A percentile compares a stretch with the other conserved stretches of the same genome.
These are phyloP conservation scores for Terana coerulea DNA, from an alignment of 768 basidiomycete species.

Conservation along the genomic window DNA sequence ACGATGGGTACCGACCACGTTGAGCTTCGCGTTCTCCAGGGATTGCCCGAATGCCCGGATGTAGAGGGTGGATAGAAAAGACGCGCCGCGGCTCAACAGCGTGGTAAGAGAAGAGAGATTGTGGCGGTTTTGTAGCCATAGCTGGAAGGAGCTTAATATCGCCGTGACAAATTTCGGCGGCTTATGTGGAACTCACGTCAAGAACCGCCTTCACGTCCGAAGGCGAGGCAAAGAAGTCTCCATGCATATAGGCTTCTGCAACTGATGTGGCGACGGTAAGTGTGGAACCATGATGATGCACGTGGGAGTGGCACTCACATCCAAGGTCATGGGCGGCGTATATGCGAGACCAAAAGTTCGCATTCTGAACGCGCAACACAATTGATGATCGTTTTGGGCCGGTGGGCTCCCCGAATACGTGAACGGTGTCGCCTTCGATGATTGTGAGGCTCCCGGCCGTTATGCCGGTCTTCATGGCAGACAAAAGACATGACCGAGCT, in stretches of 20 bases:
- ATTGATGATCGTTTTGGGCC: background rate
- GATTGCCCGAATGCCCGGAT: slow-evolving; percentile 52
- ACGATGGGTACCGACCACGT: slow-evolving; percentile 42
- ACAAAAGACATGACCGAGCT: slow-evolving; percentile 1
- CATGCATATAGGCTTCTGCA: slow-evolving; percentile 27
- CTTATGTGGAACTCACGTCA: slow-evolving; percentile 12
- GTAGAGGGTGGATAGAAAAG: slow-evolving; percentile 11
- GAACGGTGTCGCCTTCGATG: background rate
- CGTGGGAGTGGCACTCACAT: background rate
- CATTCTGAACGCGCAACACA: slow-evolving; percentile 1
- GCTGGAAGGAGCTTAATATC: slow-evolving; percentile 7
- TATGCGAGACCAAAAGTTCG: slow-evolving; percentile 4
- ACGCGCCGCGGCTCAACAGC: slow-evolving; percentile 6
- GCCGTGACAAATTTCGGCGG: background rate
- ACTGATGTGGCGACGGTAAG: slow-evolving; percentile 12
- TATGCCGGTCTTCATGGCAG: background rate
- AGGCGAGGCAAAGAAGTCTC: slow-evolving; percentile 19
- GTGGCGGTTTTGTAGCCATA: slow-evolving; percentile 24
- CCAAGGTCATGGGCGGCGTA: slow-evolving; percentile 8
- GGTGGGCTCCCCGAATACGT: background rate
- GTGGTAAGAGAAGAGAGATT: slow-evolving; percentile 17
- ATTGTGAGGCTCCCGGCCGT: background rate
- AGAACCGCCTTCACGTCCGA: slow-evolving; percentile 16
- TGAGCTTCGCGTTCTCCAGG: slow-evolving; percentile 60
- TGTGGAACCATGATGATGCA: background rate